Base-by-base conservation (phyloP, 1,284 basidiomycete genomes). In the Grifola frondosa region DNA sequence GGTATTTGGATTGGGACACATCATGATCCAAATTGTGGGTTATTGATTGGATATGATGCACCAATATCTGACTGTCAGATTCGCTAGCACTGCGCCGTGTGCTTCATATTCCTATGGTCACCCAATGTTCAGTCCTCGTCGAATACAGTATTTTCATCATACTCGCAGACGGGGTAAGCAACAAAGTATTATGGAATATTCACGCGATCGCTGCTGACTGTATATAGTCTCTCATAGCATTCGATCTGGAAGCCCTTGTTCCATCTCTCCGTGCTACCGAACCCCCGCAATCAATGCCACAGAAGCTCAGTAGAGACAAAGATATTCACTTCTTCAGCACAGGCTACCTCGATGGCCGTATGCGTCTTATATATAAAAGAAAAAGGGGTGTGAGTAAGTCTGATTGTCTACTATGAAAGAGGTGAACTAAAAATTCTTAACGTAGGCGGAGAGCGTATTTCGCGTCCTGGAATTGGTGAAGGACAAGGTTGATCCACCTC, bases 1-100 rank as follows among this genome's bases (percentile, higher is more conserved):
- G 96, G 96, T 23, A 89, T 98, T 3, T 98, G 93, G 91, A 95
- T 98, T 52, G 96, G 95, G 0, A 83, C 95, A 63, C 79, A 89
- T 20, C 84, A 90, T 52, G 86, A 94, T 59, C 84, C 93, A 0
- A 70, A 75, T 61, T 95, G 87, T 88, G 60, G 60, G 85, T 58
- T 8, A 34, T 42, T 10, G 37, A 17, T 15, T 15, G 6, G n/a
- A n/a, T n/a, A 13, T 26, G 16, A 9, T 28, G 21, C 6, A 16
- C 31, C 12, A 6, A 21, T 12, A 38, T 28, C 21, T 29, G 30
- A 28, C 17, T 9, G 4, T 17, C 42, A 36, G 20, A 25, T 28
- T 26, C 25, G 30, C 8, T 46, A 89, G 87, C 93, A 4, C 78
- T 97, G 67, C 81, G 89, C 26, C 88, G 92, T 42, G 93, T 97